Base-by-base conservation (phyloP, 352 stramenopile genomes). In the Phytophthora citricola region DNA sequence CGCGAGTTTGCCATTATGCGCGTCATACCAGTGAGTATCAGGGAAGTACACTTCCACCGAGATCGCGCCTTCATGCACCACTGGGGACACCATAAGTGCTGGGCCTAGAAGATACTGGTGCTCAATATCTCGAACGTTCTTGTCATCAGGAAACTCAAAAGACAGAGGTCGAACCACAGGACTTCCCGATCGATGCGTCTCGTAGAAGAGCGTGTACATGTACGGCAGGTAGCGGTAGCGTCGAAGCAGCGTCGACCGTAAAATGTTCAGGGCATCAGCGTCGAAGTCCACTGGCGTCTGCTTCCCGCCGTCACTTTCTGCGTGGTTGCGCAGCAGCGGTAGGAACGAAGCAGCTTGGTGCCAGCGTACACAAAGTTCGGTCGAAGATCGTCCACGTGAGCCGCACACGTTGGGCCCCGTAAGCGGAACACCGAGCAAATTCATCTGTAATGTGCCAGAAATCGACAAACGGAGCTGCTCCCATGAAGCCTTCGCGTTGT, bases 151-250 rank as follows among this genome's bases (percentile, higher is more conserved):
- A 43, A 92, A 96, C 32, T 93, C 85, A 26, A 93, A 80, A 3
- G 72, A 79, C 0, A 96, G 64, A 3, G 78, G 76, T 6, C 77
- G 79, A 48, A 83, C 73, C 9, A 94, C 80, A 0, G 81, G 69
- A 14, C 41, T 67, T 0, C 89, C 89, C 3, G 63, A 48, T 0
- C 43, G 45, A 51, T 91, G 71, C 0, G 89, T 85, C 24, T 73
- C 57, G 57, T 80, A 94, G 24, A 96, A 85, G 41, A 91, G 76
- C 22, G 90, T 92, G 63, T 96, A 96, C 69, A 95, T 76, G 66
- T 93, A 95, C n/a, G 90, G 88, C 31, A 96, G 55, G 26, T 92
- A 83, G 1, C 67, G 61, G 51, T 95, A 96, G 1, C 90, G 84
- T 11, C 65, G 73, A 26, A 90, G 43, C 45, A 96, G 49, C 17